Evolutionary conservation across 176 grass and related monocot genomes (phyloP), one percentile per base, ranked within the genome.

Genomic region (Rhynchospora tenuis): DNA sequence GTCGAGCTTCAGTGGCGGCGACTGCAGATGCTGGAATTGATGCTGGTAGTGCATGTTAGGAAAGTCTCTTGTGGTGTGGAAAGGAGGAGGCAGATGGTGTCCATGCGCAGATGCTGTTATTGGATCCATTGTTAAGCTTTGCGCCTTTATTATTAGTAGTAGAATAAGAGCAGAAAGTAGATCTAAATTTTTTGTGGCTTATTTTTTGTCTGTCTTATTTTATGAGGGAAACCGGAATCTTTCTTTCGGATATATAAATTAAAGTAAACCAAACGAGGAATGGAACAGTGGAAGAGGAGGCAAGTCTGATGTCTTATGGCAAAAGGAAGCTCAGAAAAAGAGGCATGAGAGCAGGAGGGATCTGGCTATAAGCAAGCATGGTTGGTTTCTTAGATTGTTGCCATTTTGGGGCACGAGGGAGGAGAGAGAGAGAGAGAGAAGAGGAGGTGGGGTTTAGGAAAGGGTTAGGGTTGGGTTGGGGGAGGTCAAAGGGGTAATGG

Each of bases 121-220:
- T 2, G 91, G 96, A 90, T 98, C 96, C 96, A 98, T 98, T 46
- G 66, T 6, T 6, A 45, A 15, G 52, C 11, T 20, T 73, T 5
- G 13, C 44, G 22, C n/a, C n/a, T 73, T 73, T 73, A 26, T 73
- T 73, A 50, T 73, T 24, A 24, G 8, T 50, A 7, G 44, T 24
- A 73, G 69, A 77, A 38, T 38, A 38, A 77, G 73, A 29, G 51
- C 50, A 10, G 51, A 51, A 73, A 23, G 73, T 24, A 77, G 48
- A 77, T 77, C 24, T 77, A 17, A 27, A 51, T 74, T 51, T 74
- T 47, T 73, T 73, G 0, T 26, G 71, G 44, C 13, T 26, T 13
- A 27, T 74, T 51, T 74, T 26, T 20, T 23, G 48, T 51, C 1
- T 7, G 45, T 24, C n/a, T 67, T 65, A 64, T 68, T 82, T 29